Evolutionary conservation across 805 yeast genomes (phyloP).

Genomic region (Cyberlindnera nakhonratchasimensis): DNA sequence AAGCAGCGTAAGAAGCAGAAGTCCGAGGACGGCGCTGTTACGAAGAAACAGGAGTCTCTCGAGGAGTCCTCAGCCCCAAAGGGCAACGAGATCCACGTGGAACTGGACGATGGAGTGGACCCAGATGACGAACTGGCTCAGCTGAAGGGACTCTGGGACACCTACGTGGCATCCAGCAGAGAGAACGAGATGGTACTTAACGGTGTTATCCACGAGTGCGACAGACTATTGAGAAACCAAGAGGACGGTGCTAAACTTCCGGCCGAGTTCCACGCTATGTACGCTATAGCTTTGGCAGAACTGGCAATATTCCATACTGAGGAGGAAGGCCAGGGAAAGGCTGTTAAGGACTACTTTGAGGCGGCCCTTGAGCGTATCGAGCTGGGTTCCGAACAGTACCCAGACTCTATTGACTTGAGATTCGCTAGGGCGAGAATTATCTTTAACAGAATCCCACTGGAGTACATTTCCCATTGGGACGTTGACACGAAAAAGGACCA

Average conservation of each 20-base stretch:
- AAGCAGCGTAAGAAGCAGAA: constrained; percentile 44
- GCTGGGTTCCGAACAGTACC: constrained; percentile 50
- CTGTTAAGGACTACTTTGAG: constrained; percentile 54
- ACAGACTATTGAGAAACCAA: constrained; percentile 56
- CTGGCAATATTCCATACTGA: constrained; percentile 53
- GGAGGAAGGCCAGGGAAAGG: constrained; percentile 35
- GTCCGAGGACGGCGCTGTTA: constrained; percentile 2
- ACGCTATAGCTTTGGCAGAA: constrained; percentile 68
- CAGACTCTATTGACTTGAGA: constrained; percentile 43
- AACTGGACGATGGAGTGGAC: constrained; percentile 64
- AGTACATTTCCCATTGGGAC: constrained; percentile 49
- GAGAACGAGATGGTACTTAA: constrained; percentile 65
- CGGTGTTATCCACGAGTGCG: constrained; percentile 92
- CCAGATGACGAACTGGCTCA: constrained; percentile 80
- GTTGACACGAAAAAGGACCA: constrained; percentile 34
- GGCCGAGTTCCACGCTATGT: constrained; percentile 64
- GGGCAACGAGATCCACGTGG: constrained; percentile 53
- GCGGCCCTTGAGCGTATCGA: constrained; percentile 71
- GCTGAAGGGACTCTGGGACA: constrained; percentile 66
- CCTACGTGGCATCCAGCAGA: constrained; percentile 52
- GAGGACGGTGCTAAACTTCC: constrained; percentile 32
- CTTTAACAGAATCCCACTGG: constrained; percentile 56
- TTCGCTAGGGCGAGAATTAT: constrained; percentile 55
- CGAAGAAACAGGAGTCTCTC: constrained; percentile 14
- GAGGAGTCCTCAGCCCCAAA: constrained; percentile 28